Conservation (phyloP, 306 rosid species). For the Rosa chinensis region DNA sequence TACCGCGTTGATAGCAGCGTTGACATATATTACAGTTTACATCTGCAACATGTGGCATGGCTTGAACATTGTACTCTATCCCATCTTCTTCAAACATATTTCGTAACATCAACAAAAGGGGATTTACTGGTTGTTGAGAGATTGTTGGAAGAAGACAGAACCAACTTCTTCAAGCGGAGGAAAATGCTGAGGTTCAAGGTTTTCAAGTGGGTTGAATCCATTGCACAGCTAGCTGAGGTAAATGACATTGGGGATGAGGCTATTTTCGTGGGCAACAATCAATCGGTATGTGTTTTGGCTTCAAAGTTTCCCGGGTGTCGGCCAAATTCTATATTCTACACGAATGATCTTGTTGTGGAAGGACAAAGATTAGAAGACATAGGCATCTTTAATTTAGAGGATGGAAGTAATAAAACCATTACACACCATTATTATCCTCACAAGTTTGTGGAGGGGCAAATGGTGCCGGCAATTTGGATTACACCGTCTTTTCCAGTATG, state of each 20-base stretch:
- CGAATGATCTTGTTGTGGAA: not conserved
- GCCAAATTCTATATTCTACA: conserved; percentile 1
- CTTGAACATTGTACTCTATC: too few species aligned
- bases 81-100: not conserved
- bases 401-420: not conserved
- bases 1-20: not conserved
- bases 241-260: not conserved
- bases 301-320: not conserved
- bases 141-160: not conserved
- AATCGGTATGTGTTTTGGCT: not conserved
- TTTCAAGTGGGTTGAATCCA: not conserved
- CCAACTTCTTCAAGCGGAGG: too few species aligned
- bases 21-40: not conserved
- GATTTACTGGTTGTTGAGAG: not conserved
- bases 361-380: not conserved
- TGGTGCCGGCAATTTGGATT: not conserved
- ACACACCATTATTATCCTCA: too few species aligned
- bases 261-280: not conserved
- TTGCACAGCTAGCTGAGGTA: not conserved
- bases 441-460: not conserved
- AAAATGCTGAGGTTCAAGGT: not conserved
- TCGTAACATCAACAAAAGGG: not conserved
- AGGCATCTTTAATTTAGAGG: not conserved
- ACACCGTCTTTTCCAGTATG: not conserved
- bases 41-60: not conserved